phyloP scores from a whole-genome alignment of 345 rosid genomes.

The Eucalyptus globulus region DNA sequence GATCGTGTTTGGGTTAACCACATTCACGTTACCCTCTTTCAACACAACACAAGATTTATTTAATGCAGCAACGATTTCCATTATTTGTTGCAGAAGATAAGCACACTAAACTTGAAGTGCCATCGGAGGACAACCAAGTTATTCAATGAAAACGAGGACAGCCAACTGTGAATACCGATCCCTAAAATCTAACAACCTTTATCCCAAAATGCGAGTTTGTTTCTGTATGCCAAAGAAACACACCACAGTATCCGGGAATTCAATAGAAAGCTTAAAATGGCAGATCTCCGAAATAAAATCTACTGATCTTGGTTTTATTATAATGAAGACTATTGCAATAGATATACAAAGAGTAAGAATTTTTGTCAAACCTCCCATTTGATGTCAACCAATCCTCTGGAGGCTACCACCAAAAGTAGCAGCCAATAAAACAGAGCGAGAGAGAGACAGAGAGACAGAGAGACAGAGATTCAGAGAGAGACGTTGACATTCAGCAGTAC shows the following conservation, averaged over 20 bases:
- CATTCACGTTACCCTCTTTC: background rate
- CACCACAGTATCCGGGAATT: background rate
- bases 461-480: background rate
- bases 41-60: background rate
- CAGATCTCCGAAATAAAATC: background rate
- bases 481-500: background rate
- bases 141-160: background rate
- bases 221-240: background rate
- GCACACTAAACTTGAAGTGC: background rate
- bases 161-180: background rate
- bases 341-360: background rate
- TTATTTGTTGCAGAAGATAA: background rate
- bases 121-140: background rate
- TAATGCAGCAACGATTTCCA: background rate
- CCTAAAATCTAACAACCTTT: background rate
- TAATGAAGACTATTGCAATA: background rate
- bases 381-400: background rate
- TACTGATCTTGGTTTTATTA: background rate
- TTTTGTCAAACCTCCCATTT: background rate
- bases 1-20: background rate
- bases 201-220: background rate
- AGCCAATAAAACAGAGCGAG: background rate
- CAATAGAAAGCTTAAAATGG: background rate
- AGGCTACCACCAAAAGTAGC: background rate
- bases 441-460: conserved; percentile 7